phyloP scores from a whole-genome alignment of 2,329 filamentous ascomycete genomes.

The Epichloe scottii region DNA sequence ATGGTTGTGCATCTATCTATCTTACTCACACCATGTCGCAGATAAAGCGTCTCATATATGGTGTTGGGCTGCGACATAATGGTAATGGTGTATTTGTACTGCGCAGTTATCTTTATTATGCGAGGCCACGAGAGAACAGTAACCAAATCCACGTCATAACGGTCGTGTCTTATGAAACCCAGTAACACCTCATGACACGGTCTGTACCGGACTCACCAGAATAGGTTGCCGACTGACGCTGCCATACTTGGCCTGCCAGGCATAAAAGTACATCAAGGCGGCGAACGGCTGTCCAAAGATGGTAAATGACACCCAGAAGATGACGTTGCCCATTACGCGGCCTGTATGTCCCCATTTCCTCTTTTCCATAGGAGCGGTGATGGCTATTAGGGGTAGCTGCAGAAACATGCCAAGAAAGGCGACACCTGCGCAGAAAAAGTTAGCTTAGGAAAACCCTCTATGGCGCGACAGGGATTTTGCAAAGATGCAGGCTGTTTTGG shows the following conservation, averaged over 20 bases:
- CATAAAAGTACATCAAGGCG: slow-evolving; percentile 89
- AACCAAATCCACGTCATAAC: background rate
- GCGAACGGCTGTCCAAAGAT: slow-evolving; percentile 90
- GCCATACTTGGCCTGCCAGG: slow-evolving; percentile 96
- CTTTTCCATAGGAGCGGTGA: slow-evolving; percentile 70
- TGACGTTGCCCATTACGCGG: slow-evolving; percentile 75
- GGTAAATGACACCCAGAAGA: slow-evolving; percentile 96
- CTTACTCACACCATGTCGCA: too few species aligned
- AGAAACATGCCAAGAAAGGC: slow-evolving; percentile 91
- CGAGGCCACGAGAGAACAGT: background rate
- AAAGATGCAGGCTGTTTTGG: too few species aligned
- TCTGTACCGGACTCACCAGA: background rate
- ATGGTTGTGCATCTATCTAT: too few species aligned
- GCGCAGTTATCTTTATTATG: background rate
- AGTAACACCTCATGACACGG: background rate
- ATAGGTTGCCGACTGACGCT: slow-evolving; percentile 47
- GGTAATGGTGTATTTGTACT: background rate
- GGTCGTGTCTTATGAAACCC: background rate
- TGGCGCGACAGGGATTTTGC: too few species aligned
- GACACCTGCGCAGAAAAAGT: slow-evolving; percentile 45
- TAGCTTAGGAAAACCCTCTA: background rate
- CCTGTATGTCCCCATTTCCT: slow-evolving; percentile 58
- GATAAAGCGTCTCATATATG: too few species aligned
- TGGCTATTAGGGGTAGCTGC: slow-evolving; percentile 74
- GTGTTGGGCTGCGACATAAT: too few species aligned